phyloP scores from a whole-genome alignment of 1,284 basidiomycete genomes.

The Ustilago tritici region DNA sequence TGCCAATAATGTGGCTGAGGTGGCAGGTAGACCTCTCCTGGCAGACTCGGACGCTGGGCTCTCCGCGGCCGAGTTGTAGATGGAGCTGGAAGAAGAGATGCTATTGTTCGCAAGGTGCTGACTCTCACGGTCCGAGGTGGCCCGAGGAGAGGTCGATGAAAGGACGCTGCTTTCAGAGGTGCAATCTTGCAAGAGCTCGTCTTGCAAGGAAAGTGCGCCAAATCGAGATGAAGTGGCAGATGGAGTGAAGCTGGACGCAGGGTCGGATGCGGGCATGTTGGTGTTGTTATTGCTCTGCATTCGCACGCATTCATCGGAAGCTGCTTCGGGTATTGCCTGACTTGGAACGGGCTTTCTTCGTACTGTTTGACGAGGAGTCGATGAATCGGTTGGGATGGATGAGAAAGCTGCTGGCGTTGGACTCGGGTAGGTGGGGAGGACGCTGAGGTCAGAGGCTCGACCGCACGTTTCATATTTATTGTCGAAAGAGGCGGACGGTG shows the following conservation, averaged over 20 bases:
- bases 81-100: conserved; percentile 27
- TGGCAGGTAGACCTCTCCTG: neutral
- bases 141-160: conserved; percentile 13
- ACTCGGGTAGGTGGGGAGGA: conserved; percentile 22
- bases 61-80: conserved; percentile 29
- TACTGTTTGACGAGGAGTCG: neutral
- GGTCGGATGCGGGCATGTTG: neutral
- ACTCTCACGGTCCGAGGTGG: conserved; percentile 7
- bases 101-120: conserved; percentile 12
- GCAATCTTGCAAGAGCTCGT: conserved; percentile 9
- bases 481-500: conserved; percentile 40
- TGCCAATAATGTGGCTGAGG: neutral
- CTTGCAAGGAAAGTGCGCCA: conserved; percentile 27
- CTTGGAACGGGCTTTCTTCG: neutral
- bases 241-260: conserved; percentile 12
- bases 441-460: conserved; percentile 5
- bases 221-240: conserved; percentile 30
- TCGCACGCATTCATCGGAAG: neutral
- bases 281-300: neutral
- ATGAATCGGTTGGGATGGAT: conserved; percentile 1
- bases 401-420: neutral
- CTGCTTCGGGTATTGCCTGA: neutral
- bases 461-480: neutral
- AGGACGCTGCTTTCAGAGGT: neutral
- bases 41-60: conserved; percentile 18